These are phyloP conservation scores for Leishmania tropica DNA, from an alignment of 208 protist genomes.

Conservation along the genomic window DNA sequence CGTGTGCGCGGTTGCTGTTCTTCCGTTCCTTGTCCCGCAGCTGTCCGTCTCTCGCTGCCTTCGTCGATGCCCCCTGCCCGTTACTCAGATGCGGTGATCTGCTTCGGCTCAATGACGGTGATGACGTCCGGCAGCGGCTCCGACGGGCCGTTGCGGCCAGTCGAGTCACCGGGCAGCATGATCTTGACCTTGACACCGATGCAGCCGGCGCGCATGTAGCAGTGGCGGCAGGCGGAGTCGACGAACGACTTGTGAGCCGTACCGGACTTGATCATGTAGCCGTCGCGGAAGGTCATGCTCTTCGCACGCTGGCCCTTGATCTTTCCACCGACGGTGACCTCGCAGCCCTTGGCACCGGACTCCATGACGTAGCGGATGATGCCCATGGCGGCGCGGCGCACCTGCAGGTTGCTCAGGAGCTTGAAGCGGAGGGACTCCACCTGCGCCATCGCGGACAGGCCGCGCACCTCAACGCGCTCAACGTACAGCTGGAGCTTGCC, in stretches of 20 bases:
- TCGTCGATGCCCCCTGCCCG: neutral
- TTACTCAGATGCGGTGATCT: conserved; percentile 32
- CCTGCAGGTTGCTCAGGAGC: conserved; percentile 97
- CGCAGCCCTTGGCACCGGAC: conserved; percentile 97
- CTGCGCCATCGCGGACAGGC: conserved; percentile 98
- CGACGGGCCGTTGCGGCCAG: conserved; percentile 54
- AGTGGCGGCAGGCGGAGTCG: conserved; percentile 96
- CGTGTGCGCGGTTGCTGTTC: neutral
- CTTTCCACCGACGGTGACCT: conserved; percentile 99
- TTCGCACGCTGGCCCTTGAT: conserved; percentile 99
- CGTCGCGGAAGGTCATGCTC: conserved; percentile 99
- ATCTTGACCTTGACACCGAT: conserved; percentile 99
- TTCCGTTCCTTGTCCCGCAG: neutral
- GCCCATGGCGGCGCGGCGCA: conserved; percentile 98
- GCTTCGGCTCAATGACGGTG: conserved; percentile 60
- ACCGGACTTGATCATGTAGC: conserved; percentile 99
- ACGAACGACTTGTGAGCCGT: conserved; percentile 94
- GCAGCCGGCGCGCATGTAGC: conserved; percentile 98
- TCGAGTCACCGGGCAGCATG: conserved; percentile 97
- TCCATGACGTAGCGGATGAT: conserved; percentile 99
- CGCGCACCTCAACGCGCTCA: conserved; percentile 96
- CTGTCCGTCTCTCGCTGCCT: neutral
- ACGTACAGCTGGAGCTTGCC: conserved; percentile 97
- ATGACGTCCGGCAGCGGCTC: conserved; percentile 82
- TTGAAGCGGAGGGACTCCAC: conserved; percentile 99